Conservation (phyloP, 495 filamentous ascomycete species). For the Penicillium ucsense region DNA sequence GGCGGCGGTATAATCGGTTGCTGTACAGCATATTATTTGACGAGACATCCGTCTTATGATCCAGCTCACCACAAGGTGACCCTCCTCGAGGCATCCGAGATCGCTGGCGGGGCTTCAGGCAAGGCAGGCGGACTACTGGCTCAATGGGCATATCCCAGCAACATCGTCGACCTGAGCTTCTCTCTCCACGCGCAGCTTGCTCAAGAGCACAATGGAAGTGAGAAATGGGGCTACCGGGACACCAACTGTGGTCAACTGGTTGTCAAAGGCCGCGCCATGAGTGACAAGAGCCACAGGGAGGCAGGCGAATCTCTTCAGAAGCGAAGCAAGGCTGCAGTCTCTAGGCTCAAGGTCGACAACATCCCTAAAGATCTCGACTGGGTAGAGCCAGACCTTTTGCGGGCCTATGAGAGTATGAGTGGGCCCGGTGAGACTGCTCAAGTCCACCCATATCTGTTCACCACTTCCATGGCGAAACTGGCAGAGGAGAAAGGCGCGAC, state of each 20-base stretch:
- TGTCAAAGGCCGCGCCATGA: slow-evolving; percentile 42
- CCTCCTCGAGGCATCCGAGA: slow-evolving; percentile 77
- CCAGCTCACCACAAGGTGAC: slow-evolving; percentile 67
- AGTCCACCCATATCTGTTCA: slow-evolving; percentile 91
- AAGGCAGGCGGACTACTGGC: slow-evolving; percentile 91
- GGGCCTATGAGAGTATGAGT: slow-evolving; percentile 76
- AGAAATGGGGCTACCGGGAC: slow-evolving; percentile 80
- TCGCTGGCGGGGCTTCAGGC: slow-evolving; percentile 86
- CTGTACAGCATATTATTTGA: slow-evolving; percentile 88
- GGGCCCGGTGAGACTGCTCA: slow-evolving; percentile 72
- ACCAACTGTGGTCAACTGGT: slow-evolving; percentile 67
- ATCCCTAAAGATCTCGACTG: slow-evolving; percentile 81
- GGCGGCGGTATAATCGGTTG: slow-evolving; percentile 94
- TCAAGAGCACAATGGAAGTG: slow-evolving; percentile 70
- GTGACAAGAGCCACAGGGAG: slow-evolving; percentile 22
- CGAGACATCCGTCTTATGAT: slow-evolving; percentile 77
- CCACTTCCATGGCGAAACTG: slow-evolving; percentile 73
- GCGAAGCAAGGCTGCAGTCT: slow-evolving; percentile 50
- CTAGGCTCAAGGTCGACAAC: slow-evolving; percentile 48
- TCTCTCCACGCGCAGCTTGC: slow-evolving; percentile 74
- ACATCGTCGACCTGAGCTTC: slow-evolving; percentile 81
- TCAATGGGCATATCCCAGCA: slow-evolving; percentile 84
- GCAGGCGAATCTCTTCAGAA: slow-evolving; percentile 58
- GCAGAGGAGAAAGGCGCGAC: slow-evolving; percentile 66
- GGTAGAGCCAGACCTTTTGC: slow-evolving; percentile 59